Conservation (phyloP, 2,329 filamentous ascomycete genomes). For the Epichloe hybrida region DNA sequence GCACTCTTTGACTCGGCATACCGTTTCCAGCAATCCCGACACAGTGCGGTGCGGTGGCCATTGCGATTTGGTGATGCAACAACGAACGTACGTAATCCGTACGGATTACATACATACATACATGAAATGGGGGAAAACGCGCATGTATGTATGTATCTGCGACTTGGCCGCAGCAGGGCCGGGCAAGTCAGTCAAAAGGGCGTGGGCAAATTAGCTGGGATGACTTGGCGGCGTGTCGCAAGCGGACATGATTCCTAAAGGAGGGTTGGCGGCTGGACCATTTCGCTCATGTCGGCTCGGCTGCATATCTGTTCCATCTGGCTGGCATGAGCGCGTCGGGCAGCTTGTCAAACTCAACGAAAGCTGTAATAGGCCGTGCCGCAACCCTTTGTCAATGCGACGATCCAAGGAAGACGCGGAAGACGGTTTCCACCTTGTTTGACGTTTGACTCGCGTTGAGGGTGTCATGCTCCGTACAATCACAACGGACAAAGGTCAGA, state of each 20-base stretch:
- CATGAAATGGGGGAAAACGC: not conserved
- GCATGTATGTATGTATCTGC: not conserved
- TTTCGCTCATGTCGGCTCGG: not conserved
- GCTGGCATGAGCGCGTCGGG: not conserved
- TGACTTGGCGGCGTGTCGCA: slow-evolving; percentile 1
- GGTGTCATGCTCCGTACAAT: not conserved
- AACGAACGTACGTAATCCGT: not conserved
- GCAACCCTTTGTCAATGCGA: not conserved
- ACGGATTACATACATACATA: not conserved
- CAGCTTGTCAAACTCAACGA: not conserved
- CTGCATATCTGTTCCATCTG: not conserved
- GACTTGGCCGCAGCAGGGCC: not conserved
- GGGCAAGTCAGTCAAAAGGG: not conserved
- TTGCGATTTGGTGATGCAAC: slow-evolving; percentile 1
- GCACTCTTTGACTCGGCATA: slow-evolving; percentile 6
- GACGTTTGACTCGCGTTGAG: not conserved
- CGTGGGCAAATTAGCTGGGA: not conserved
- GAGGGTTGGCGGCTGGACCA: slow-evolving; percentile 4
- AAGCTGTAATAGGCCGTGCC: not conserved
- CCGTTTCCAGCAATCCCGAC: slow-evolving; percentile 10
- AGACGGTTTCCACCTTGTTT: slow-evolving; percentile 1
- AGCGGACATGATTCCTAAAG: slow-evolving; percentile 12
- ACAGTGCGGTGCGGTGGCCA: not conserved
- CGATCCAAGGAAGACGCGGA: not conserved
- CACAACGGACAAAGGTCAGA: not conserved